phyloP scores from a whole-genome alignment of 495 filamentous ascomycete genomes.

The Delitschia confertaspora region DNA sequence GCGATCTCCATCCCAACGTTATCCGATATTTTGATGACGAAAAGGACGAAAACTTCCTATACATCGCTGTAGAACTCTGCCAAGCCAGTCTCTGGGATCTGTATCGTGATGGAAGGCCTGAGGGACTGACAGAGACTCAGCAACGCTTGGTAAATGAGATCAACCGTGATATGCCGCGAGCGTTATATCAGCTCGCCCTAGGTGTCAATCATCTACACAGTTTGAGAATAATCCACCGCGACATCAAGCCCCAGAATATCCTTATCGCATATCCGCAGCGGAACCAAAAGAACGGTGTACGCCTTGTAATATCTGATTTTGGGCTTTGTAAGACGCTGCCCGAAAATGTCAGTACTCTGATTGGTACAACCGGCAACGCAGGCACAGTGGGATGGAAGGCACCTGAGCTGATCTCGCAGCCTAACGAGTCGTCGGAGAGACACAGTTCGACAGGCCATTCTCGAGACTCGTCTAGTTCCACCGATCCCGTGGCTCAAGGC shows the following conservation, averaged over 20 bases:
- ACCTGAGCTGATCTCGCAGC: slow-evolving; percentile 70
- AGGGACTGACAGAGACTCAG: slow-evolving; percentile 26
- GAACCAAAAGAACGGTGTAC: slow-evolving; percentile 44
- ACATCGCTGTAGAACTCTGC: slow-evolving; percentile 94
- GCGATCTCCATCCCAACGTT: slow-evolving; percentile 91
- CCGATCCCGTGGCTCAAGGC: slow-evolving; percentile 39
- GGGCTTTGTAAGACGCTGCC: slow-evolving; percentile 98
- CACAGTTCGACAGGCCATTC: slow-evolving; percentile 31
- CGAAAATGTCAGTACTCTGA: slow-evolving; percentile 86
- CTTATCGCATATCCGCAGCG: slow-evolving; percentile 55
- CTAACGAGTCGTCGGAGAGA: slow-evolving; percentile 53
- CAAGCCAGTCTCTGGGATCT: slow-evolving; percentile 87
- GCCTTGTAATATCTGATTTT: slow-evolving; percentile 92
- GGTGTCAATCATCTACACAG: slow-evolving; percentile 84
- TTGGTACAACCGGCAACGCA: slow-evolving; percentile 85
- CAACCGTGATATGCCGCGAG: slow-evolving; percentile 47
- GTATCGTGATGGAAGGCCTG: slow-evolving; percentile 43
- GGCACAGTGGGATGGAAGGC: slow-evolving; percentile 95
- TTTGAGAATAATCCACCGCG: slow-evolving; percentile 90
- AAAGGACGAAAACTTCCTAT: slow-evolving; percentile 79
- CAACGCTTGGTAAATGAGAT: slow-evolving; percentile 45
- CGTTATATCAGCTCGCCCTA: slow-evolving; percentile 76
- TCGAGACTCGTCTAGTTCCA: slow-evolving; percentile 29
- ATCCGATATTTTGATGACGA: slow-evolving; percentile 93
- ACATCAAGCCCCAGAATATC: slow-evolving; percentile 96